Conservation (phyloP, 495 filamentous ascomycete species). For the Aspergillus campestris region DNA sequence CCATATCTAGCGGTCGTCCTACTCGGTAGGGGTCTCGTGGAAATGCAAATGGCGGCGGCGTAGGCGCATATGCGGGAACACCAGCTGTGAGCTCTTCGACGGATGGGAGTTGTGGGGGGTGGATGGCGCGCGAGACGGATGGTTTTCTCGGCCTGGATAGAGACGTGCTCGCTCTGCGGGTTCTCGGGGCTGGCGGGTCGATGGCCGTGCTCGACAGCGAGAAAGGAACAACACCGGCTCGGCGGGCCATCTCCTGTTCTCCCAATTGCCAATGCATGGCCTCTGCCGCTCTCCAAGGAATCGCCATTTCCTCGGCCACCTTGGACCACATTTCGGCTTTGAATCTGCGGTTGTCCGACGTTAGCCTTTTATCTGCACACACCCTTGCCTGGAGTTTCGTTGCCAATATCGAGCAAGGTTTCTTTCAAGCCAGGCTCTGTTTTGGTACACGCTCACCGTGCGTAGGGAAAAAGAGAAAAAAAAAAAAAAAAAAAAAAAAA, state of each 20-base stretch:
- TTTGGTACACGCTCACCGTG: too few species aligned
- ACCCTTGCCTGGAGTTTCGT: background rate
- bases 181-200: slow-evolving; percentile 42
- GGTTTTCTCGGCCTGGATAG: slow-evolving; percentile 36
- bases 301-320: slow-evolving; percentile 87
- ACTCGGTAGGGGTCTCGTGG: slow-evolving; percentile 34
- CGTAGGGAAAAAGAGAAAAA: too few species aligned
- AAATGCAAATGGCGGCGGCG: slow-evolving; percentile 25
- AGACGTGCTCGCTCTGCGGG: slow-evolving; percentile 39
- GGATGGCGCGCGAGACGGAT: slow-evolving; percentile 30
- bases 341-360: slow-evolving; percentile 50
- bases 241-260: slow-evolving; percentile 83
- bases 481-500: too few species aligned
- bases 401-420: background rate
- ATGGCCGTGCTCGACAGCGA: slow-evolving; percentile 53
- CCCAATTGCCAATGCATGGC: slow-evolving; percentile 98
- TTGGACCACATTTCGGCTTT: slow-evolving; percentile 96
- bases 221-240: slow-evolving; percentile 79
- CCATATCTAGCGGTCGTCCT: slow-evolving; percentile 26
- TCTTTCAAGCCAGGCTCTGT: background rate
- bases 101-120: slow-evolving; percentile 35
- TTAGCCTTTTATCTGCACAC: slow-evolving; percentile 2
- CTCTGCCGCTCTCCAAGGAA: slow-evolving; percentile 93
- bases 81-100: slow-evolving; percentile 41
- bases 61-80: slow-evolving; percentile 34